These are phyloP conservation scores for Trichocladium uniseriatum DNA, from an alignment of 495 filamentous ascomycete genomes.

Conservation along the genomic window DNA sequence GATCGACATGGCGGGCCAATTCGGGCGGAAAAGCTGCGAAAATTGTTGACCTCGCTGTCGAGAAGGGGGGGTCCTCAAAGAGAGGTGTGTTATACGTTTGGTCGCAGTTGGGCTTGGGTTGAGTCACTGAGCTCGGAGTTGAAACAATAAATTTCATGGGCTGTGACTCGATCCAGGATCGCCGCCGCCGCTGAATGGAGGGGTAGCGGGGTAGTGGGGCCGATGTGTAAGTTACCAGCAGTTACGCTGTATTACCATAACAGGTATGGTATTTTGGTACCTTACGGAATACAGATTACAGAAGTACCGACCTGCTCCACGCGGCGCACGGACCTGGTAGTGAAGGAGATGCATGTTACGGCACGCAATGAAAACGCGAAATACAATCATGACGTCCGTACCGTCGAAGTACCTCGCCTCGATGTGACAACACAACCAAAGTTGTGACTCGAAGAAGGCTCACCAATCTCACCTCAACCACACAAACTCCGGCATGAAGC, in stretches of 20 bases:
- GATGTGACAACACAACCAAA: no score
- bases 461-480: no score
- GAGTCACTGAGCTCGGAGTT: slow-evolving; percentile 12
- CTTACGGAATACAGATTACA: background rate
- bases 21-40: background rate
- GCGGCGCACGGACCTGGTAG: no score
- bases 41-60: background rate
- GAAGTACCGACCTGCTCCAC: background rate
- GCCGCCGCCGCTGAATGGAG: slow-evolving; percentile 5
- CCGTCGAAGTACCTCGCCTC: no score
- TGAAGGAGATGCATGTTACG: background rate
- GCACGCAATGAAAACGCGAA: no score
- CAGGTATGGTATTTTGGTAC: background rate
- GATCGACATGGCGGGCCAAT: slow-evolving; percentile 58
- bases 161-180: slow-evolving; percentile 19
- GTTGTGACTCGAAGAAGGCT: no score
- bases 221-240: no score
- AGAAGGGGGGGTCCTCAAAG: background rate
- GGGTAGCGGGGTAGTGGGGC: slow-evolving; percentile 20
- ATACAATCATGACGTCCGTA: no score
- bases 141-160: slow-evolving; percentile 11
- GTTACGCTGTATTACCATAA: background rate
- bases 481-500: no score
- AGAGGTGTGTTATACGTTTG: background rate
- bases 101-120: slow-evolving; percentile 1